These are phyloP conservation scores for Backusella macrospora DNA, from an alignment of 192 early-diverging fungal genomes.

Conservation along the genomic window DNA sequence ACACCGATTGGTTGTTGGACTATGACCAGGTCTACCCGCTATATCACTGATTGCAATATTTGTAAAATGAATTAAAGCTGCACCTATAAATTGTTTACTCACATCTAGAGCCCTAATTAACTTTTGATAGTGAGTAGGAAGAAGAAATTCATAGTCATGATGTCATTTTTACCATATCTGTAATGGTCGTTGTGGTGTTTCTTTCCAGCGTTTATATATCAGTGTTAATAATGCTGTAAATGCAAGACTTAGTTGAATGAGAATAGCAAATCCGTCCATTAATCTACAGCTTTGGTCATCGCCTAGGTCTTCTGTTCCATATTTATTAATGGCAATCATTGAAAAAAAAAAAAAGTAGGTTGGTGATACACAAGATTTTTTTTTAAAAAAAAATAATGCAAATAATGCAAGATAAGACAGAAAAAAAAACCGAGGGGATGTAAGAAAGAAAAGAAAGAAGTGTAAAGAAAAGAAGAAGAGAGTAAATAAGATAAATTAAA, in stretches of 20 bases:
- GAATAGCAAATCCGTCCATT: conserved; percentile 69
- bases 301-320: neutral
- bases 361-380: neutral
- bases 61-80: conserved; percentile 66
- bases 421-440: neutral
- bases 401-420: neutral
- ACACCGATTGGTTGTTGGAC: conserved; percentile 64
- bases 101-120: conserved; percentile 66
- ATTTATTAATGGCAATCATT: neutral
- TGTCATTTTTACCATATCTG: conserved; percentile 56
- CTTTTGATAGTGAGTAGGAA: neutral
- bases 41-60: conserved; percentile 70
- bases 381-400: neutral
- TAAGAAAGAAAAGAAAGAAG: neutral
- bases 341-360: neutral
- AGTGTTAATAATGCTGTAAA: conserved; percentile 70
- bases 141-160: neutral
- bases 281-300: conserved; percentile 46
- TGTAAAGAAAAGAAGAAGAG: neutral
- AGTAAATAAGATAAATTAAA: neutral
- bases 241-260: conserved; percentile 67
- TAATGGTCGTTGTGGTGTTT: conserved; percentile 65
- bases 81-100: conserved; percentile 75
- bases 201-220: conserved; percentile 70
- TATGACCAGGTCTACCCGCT: conserved; percentile 50